Conservation (phyloP, 345 rosid species). For the Pugionium dolabratum region DNA sequence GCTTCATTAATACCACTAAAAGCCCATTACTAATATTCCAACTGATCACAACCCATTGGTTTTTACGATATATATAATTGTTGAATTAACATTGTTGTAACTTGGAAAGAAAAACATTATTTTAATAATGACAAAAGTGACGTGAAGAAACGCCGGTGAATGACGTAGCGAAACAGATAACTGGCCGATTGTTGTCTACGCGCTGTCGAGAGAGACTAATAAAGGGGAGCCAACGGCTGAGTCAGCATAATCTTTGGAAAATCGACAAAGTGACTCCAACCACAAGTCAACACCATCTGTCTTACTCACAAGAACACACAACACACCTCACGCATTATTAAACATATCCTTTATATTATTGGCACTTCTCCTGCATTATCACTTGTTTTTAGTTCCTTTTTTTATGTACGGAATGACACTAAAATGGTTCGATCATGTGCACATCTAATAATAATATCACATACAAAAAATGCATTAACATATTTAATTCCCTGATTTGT, state of each 20-base stretch:
- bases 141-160: background rate
- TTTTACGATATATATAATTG: background rate
- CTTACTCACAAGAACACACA: constrained; percentile 22
- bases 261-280: constrained; percentile 31
- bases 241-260: constrained; percentile 31
- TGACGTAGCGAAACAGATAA: background rate
- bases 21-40: constrained; percentile 13
- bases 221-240: constrained; percentile 19
- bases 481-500: constrained; percentile 9
- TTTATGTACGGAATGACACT: background rate
- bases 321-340: constrained; percentile 19
- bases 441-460: constrained; percentile 17
- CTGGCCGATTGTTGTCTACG: background rate
- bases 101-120: no score
- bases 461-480: background rate
- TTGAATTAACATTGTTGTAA: no score
- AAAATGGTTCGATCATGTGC: constrained; percentile 31
- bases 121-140: no score
- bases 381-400: constrained; percentile 9
- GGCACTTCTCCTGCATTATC: constrained; percentile 40
- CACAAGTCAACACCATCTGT: constrained; percentile 39
- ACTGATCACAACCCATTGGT: background rate
- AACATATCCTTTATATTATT: constrained; percentile 18
- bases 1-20: background rate
- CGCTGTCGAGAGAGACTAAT: constrained; percentile 7